Conservation (phyloP, 2,329 filamentous ascomycete genomes). For the Nothomitra cinnamomea region DNA sequence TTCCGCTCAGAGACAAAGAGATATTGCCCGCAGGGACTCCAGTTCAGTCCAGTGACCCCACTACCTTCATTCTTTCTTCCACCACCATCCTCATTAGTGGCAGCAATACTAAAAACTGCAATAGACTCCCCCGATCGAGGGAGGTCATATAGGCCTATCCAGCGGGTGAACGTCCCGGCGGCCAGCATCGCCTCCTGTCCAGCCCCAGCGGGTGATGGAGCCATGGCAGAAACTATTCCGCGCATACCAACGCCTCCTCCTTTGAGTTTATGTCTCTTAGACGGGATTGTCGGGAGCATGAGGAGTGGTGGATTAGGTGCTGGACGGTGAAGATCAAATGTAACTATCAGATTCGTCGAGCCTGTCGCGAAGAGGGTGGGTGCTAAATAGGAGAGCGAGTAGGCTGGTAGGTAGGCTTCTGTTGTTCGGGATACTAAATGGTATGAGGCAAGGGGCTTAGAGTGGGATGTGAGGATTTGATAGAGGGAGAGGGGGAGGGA, state of each 20-base stretch:
- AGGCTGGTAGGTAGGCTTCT: too few species aligned
- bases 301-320: conserved; percentile 27
- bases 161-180: conserved; percentile 38
- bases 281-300: conserved; percentile 29
- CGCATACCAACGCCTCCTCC: conserved; percentile 34
- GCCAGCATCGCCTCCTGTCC: conserved; percentile 34
- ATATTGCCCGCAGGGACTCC: conserved; percentile 41
- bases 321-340: conserved; percentile 36
- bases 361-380: conserved; percentile 35
- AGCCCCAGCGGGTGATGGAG: conserved; percentile 22
- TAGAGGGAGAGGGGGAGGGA: neutral
- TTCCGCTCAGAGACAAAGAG: conserved; percentile 40
- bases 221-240: conserved; percentile 36
- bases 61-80: conserved; percentile 21
- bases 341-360: conserved; percentile 32
- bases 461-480: neutral
- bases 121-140: conserved; percentile 31
- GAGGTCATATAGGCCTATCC: conserved; percentile 36
- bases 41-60: conserved; percentile 38
- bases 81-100: conserved; percentile 17
- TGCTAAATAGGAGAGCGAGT: neutral
- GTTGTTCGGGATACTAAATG: conserved; percentile 15
- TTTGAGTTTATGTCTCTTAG: conserved; percentile 26
- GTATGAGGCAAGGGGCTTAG: conserved; percentile 9
- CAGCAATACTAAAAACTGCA: conserved; percentile 32